Evolutionary conservation across 371 early-diverging fungal genomes (phyloP), one percentile per base, ranked within the genome.

Genomic region (Apophysomyces ossiformis): DNA sequence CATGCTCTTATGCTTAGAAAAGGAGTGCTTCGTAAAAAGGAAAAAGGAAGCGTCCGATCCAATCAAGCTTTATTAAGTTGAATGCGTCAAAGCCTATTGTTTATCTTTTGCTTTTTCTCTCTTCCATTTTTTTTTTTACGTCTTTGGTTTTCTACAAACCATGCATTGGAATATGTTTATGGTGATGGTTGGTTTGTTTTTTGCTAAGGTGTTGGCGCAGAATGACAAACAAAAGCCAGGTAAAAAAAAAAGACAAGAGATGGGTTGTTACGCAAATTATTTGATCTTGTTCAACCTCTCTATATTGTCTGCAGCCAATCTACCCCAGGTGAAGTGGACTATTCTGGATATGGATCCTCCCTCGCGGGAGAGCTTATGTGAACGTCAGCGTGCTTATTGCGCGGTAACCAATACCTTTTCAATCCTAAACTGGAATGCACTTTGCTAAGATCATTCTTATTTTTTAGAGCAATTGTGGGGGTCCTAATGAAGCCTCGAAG

Each of bases 391-490:
- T 8, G 71, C 77, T 32, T 77, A 69, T 69, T 77, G 77, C 58
- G 60, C 73, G 9, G 77, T 77, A 71, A 66, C 2, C 7, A 5
- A 13, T 7, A 36, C 32, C 32, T 26, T 26, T 26, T 26, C 2
- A 2, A 26, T 26, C 2, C 32, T 26, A 26, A 26, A 26, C 2
- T 26, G 32, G 32, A n/a, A n/a, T 26, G 32, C 32, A 26, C 32
- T 2, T 1, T 26, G 2, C 32, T 26, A 26, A 26, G 1, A 26
- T 26, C 32, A 26, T 26, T 26, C 2, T 26, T 26, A 3, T 26
- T 26, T 26, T 26, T 26, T 65, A 77, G 77, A 77, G 66, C 41
- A 70, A 61, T 36, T 77, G 77, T 68, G 77, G 77, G 36, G 74
- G 74, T 0, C 72, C 77, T 9, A 60, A 46, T n/a, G 61, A 63